These are phyloP conservation scores for Rhodomyrtus psidioides DNA, from an alignment of 441 rosid genomes.

Conservation along the genomic window DNA sequence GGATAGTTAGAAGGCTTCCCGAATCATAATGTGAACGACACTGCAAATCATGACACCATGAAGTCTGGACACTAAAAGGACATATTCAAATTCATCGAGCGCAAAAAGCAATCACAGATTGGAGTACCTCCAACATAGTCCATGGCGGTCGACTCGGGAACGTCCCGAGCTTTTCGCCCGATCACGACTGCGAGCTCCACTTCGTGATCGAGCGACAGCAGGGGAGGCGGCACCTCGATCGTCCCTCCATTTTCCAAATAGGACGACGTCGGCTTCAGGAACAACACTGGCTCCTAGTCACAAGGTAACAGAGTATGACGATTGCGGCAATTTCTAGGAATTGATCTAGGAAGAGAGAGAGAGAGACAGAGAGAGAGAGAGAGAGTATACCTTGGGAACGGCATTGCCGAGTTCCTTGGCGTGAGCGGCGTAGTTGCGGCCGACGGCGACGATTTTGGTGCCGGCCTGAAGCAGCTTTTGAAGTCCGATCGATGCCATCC, in stretches of 20 bases:
- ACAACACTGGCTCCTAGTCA: constrained; percentile 76
- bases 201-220: constrained; percentile 72
- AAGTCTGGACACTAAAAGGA: background rate
- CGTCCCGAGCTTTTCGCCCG: constrained; percentile 73
- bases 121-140: constrained; percentile 63
- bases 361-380: no score
- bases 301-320: background rate
- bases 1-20: background rate
- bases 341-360: background rate
- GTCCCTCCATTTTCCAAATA: constrained; percentile 83
- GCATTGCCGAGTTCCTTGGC: constrained; percentile 98
- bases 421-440: constrained; percentile 96
- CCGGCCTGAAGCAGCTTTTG: constrained; percentile 50
- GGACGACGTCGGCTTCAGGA: constrained; percentile 90
- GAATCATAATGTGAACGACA: background rate
- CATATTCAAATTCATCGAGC: background rate
- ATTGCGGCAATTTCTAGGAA: background rate
- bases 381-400: constrained; percentile 55
- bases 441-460: constrained; percentile 88
- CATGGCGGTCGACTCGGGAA: constrained; percentile 66
- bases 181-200: constrained; percentile 93
- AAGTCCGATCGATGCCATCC: constrained; percentile 3
- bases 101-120: background rate
- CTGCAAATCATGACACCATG: background rate
- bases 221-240: constrained; percentile 72